Conservation (phyloP, 805 yeast species). For the Lachancea nothofagi region DNA sequence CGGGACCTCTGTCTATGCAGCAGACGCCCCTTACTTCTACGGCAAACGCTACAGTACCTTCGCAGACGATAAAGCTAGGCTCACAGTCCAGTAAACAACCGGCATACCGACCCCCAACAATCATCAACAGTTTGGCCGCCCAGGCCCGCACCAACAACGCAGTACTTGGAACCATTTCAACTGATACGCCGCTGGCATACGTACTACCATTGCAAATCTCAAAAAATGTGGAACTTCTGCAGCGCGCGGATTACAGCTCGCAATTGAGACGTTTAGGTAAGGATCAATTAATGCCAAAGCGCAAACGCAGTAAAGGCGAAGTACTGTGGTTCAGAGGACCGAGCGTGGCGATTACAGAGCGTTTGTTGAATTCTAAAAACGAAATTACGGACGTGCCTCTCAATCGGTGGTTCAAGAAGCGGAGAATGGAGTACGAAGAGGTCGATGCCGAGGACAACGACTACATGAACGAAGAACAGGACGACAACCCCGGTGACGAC, state of each 20-base stretch:
- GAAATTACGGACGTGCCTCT: conserved; percentile 16
- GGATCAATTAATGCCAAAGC: conserved; percentile 17
- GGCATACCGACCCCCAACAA: conserved; percentile 21
- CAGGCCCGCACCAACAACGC: conserved; percentile 22
- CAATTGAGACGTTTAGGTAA: conserved; percentile 22
- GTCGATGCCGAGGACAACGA: conserved; percentile 19
- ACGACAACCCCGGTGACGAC: conserved; percentile 19
- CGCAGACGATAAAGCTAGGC: conserved; percentile 3
- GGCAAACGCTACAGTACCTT: conserved; percentile 5
- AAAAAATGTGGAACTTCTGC: conserved; percentile 32
- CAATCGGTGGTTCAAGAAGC: conserved; percentile 26
- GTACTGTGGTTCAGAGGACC: conserved; percentile 67
- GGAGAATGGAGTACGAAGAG: conserved; percentile 25
- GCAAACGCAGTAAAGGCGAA: conserved; percentile 34
- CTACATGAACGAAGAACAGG: conserved; percentile 14
- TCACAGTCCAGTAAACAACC: conserved; percentile 20
- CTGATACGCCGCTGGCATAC: conserved; percentile 28
- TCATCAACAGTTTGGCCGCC: conserved; percentile 24
- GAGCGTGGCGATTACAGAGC: conserved; percentile 43
- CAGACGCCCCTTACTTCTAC: conserved; percentile 8
- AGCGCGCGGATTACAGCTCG: conserved; percentile 30
- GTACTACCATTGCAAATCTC: conserved; percentile 27
- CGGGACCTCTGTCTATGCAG: conserved; percentile 4
- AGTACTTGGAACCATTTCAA: conserved; percentile 20
- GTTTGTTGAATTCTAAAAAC: conserved; percentile 32